phyloP scores from a whole-genome alignment of 2,329 filamentous ascomycete genomes.

The Colletotrichum melonis region DNA sequence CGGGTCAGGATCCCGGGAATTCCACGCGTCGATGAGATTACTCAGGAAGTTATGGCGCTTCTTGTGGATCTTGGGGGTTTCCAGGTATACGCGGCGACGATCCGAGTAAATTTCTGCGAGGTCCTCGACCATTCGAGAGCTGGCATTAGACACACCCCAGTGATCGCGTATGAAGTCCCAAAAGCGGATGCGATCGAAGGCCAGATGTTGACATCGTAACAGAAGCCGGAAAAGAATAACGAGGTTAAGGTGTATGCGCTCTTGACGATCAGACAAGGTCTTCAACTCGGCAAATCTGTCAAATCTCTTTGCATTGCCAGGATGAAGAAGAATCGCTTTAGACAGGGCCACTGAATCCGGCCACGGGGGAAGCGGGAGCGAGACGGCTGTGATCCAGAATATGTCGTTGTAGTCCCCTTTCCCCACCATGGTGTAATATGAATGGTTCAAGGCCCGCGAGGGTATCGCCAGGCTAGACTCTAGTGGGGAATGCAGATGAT shows the following conservation, averaged over 20 bases:
- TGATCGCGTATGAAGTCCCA: slow-evolving; percentile 3
- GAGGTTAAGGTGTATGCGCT: slow-evolving; percentile 15
- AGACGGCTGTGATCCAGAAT: slow-evolving; percentile 17
- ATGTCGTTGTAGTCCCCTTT: background rate
- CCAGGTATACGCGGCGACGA: slow-evolving; percentile 13
- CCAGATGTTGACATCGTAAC: slow-evolving; percentile 7
- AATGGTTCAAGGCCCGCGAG: background rate
- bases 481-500: background rate
- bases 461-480: background rate
- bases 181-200: slow-evolving; percentile 15
- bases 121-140: background rate
- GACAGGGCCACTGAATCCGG: background rate
- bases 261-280: slow-evolving; percentile 1
- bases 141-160: background rate
- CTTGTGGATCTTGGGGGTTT: background rate
- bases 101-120: background rate
- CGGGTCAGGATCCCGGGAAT: background rate
- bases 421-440: background rate
- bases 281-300: background rate
- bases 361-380: slow-evolving; percentile 7
- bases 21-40: slow-evolving; percentile 29
- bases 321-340: background rate
- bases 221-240: slow-evolving; percentile 25
- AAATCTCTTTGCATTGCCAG: background rate
- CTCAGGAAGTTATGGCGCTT: slow-evolving; percentile 9